These are phyloP conservation scores for Ustulina deusta DNA, from an alignment of 2,329 filamentous ascomycete species.

Conservation along the genomic window DNA sequence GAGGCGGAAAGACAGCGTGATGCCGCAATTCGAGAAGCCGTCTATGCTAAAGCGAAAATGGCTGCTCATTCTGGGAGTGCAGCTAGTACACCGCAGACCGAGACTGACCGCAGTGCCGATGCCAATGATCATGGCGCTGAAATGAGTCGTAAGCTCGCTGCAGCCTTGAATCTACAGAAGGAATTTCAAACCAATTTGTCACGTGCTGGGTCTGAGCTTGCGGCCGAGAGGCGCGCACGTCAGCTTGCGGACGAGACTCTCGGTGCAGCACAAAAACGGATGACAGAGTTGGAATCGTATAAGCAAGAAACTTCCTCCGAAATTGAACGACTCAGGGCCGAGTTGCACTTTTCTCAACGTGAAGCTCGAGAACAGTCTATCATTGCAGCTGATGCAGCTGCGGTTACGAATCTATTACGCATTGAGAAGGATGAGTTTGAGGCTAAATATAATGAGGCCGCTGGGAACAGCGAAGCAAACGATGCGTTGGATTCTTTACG, in stretches of 20 bases:
- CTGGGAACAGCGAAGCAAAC: constrained; percentile 75
- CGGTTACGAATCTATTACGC: constrained; percentile 78
- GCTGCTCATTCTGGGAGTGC: constrained; percentile 79
- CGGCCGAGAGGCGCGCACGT: constrained; percentile 83
- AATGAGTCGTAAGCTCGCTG: constrained; percentile 84
- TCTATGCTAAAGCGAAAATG: constrained; percentile 93
- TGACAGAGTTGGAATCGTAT: constrained; percentile 85
- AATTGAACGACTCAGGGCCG: constrained; percentile 84
- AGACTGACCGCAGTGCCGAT: constrained; percentile 69
- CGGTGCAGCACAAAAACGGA: constrained; percentile 82
- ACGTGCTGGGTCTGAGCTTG: constrained; percentile 74
- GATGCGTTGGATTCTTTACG: constrained; percentile 80
- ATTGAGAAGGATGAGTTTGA: constrained; percentile 88
- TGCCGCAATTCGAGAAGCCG: constrained; percentile 91
- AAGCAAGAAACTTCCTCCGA: constrained; percentile 87
- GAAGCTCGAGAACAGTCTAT: constrained; percentile 84
- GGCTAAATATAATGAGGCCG: constrained; percentile 73
- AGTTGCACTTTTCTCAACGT: constrained; percentile 83
- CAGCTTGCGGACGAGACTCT: constrained; percentile 90
- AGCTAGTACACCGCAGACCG: constrained; percentile 69
- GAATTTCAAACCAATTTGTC: constrained; percentile 85
- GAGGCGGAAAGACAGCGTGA: constrained; percentile 96
- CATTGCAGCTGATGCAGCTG: constrained; percentile 79
- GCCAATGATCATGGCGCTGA: constrained; percentile 73
- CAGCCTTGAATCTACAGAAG: constrained; percentile 80